Evolutionary conservation across 805 yeast genomes (phyloP), one percentile per base, ranked within the genome.

Genomic region (Candida glaebosa): DNA sequence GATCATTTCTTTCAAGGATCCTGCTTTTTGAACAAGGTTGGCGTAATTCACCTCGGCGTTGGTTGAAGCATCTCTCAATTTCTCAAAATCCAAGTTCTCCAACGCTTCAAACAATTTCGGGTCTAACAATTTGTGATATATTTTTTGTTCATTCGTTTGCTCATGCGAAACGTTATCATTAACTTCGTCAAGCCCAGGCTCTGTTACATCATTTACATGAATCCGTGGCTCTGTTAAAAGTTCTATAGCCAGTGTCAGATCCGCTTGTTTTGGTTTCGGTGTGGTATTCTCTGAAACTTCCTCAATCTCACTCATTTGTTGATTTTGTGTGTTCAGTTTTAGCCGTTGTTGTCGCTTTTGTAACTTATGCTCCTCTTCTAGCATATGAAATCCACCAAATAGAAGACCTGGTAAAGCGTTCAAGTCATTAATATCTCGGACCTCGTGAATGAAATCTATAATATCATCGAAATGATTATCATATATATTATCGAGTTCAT

Each of bases 401-500:
- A 63, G 48, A 15, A 63, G 48, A 9, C 64, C 61, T 2, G 69
- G 70, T 36, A 64, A 52, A 16, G 64, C 66, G 44, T 60, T 57
- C 37, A 65, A 46, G 39, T 65, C 69, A 44, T 63, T 61, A 19
- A 65, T 58, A 50, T 64, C 68, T 46, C 65, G 60, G 9, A 64
- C 56, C 39, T 65, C 70, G 39, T 69, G 73, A 5, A 66, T 57
- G 40, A 60, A 60, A 30, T 61, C 65, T n/a, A 47, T 62, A 41
- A 56, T 66, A 39, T 56, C 78, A 30, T 76, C 80, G 47, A 81
- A 82, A 52, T 82, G 80, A 14, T 79, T 78, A 46, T 83, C 83
- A 56, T 85, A 87, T 5, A 87, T 75, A 41, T 76, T 76, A 51
- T 82, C 88, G 53, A 89, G 71, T 57, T 87, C 95, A 50, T 78